Evolutionary conservation across 139 green algal species (phyloP), one percentile per base, ranked within the genome.

Genomic region (Eudorina sp.): DNA sequence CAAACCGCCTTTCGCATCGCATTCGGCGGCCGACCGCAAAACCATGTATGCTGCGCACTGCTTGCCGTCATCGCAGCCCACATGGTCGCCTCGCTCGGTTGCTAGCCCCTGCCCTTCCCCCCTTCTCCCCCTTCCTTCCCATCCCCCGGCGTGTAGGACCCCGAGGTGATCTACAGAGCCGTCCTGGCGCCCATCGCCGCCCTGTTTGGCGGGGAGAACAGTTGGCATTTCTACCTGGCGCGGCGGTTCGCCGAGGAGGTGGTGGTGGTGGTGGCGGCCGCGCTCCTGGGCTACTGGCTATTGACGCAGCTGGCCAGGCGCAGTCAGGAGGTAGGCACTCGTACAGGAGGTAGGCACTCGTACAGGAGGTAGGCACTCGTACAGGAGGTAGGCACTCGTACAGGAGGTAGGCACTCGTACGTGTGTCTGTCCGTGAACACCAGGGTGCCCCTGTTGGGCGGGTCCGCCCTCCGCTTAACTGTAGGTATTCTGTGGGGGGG

Each of bases 211-310:
- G 76, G 76, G 0, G 51, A 83, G 76, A 23, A 8, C 77, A 84
- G 53, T 38, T 84, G 77, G 77, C 53, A 84, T 53, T 55, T 72
- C 36, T 84, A 84, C 77, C 77, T 84, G 8, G 53, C 23, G 2
- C 34, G 16, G 25, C 38, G 77, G 1, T 73, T 84, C 53, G 41
- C 40, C 18, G 38, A 18, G 11, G 53, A 86, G 80, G 80, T 86
- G 60, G 18, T 86, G 18, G 41, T 27, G 60, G 80, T 62, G 60
- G 80, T 60, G 80, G 41, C 46, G n/a, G 43, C 19, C 29, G 80
- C 43, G n/a, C 11, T 62, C 18, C 4, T 77, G 18, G 60, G 18
- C 9, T 86, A 86, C 58, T 48, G 60, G 60, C 41, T 86, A 40
- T 43, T 86, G 36, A 36, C 27, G 3, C 29, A 34, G 27, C 14